phyloP scores from a whole-genome alignment of 768 basidiomycete genomes.

The Agrocybe pediades region DNA sequence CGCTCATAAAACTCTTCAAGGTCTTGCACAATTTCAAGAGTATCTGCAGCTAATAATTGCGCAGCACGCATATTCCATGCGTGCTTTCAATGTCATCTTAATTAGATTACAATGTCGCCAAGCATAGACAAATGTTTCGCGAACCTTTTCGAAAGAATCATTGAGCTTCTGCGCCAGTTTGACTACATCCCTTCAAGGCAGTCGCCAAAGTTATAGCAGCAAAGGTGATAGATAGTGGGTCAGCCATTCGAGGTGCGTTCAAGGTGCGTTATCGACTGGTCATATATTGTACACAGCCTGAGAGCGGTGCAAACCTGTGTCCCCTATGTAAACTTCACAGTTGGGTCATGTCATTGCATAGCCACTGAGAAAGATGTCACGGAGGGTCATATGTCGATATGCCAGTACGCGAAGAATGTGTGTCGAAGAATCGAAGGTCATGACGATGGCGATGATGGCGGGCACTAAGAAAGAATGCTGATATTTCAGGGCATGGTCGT shows the following conservation, averaged over 20 bases:
- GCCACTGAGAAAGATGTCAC: no score
- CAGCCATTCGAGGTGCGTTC: background rate
- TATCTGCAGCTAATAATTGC: background rate
- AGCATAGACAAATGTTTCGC: no score
- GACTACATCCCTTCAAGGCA: background rate
- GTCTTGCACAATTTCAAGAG: background rate
- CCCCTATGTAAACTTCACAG: no score
- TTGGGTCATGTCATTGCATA: no score
- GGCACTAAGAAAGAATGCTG: no score
- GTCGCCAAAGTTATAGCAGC: background rate
- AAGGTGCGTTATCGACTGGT: background rate
- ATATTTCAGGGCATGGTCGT: no score
- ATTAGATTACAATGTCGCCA: background rate
- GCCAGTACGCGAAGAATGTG: no score
- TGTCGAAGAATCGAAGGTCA: no score
- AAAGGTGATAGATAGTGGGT: background rate
- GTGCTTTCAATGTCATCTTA: background rate
- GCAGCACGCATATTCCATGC: background rate
- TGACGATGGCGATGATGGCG: no score
- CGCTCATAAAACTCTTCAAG: background rate
- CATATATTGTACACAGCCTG: no score
- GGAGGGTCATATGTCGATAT: no score
- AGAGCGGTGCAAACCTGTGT: slow-evolving; percentile 1
- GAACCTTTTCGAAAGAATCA: background rate
- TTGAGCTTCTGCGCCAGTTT: background rate